Percentiles rank a stretch among this genome's conserved stretches.
Evolutionary conservation across 306 rosid species (phyloP).

Genomic region (Dalbergia oliveri): DNA sequence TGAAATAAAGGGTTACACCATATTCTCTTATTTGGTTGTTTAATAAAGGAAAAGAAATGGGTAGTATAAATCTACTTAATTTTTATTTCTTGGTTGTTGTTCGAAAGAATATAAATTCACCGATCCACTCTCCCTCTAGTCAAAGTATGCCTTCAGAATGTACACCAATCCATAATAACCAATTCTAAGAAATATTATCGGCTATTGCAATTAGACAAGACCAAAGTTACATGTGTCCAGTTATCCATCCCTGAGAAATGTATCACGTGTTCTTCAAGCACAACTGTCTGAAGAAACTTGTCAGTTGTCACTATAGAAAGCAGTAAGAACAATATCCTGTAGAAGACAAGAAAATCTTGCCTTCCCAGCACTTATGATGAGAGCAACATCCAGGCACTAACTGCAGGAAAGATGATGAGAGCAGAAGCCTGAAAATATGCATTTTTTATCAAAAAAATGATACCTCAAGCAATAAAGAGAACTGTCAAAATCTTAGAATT

Average conservation of each 20-base stretch:
- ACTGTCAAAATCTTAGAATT: background rate
- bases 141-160: background rate
- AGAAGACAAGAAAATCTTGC: background rate
- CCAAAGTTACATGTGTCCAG: slow-evolving; percentile 27
- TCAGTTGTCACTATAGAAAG: slow-evolving; percentile 25
- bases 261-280: slow-evolving; percentile 32
- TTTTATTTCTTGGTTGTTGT: too few relatives aligned
- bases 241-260: slow-evolving; percentile 20
- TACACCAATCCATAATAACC: background rate
- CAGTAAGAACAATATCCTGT: background rate
- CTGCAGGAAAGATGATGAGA: slow-evolving; percentile 70
- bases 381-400: slow-evolving; percentile 80
- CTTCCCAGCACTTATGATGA: slow-evolving; percentile 53
- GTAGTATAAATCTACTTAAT: too few relatives aligned
- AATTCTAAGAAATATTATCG: background rate
- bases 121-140: too few relatives aligned
- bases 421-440: slow-evolving; percentile 78
- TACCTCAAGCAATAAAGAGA: slow-evolving; percentile 28
- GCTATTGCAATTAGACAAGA: slow-evolving; percentile 20
- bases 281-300: slow-evolving; percentile 15
- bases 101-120: too few relatives aligned
- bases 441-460: slow-evolving; percentile 44
- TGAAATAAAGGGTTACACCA: background rate
- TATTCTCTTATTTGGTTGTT: too few relatives aligned
- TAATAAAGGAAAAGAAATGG: too few relatives aligned